Conservation (phyloP, 139 green algal genomes). For the Marvania coccoides region DNA sequence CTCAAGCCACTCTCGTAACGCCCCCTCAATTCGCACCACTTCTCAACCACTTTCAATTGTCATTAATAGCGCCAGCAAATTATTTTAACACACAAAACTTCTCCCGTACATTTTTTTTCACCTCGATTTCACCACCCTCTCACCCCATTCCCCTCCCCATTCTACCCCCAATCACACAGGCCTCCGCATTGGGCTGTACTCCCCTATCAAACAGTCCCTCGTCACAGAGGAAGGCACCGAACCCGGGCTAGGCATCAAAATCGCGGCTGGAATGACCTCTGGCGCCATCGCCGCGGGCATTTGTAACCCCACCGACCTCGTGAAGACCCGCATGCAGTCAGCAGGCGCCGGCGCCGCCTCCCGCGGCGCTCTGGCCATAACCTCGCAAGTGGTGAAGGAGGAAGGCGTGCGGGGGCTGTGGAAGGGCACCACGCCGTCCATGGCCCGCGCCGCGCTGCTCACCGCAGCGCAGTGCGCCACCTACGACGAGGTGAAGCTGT, state of each 20-base stretch:
- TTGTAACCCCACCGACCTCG: constrained; percentile 75
- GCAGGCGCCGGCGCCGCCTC: constrained; percentile 13
- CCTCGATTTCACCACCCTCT: no score
- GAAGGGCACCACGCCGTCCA: constrained; percentile 62
- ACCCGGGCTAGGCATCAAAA: neutral
- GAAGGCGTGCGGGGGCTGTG: constrained; percentile 70
- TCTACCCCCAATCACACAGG: constrained; percentile 36
- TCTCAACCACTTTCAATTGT: no score
- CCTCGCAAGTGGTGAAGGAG: constrained; percentile 32
- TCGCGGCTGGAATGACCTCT: constrained; percentile 46
- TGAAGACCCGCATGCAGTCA: constrained; percentile 52
- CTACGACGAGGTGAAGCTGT: constrained; percentile 74
- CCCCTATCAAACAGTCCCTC: constrained; percentile 49
- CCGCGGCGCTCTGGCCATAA: constrained; percentile 30
- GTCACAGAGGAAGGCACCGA: neutral
- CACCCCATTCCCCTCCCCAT: neutral
- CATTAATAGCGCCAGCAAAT: no score
- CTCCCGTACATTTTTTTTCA: no score
- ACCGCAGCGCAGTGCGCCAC: constrained; percentile 76
- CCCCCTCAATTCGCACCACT: no score
- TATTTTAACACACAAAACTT: no score
- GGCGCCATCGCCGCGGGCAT: constrained; percentile 63
- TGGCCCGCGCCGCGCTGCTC: constrained; percentile 61
- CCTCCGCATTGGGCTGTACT: constrained; percentile 75
- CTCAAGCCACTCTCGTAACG: no score